Conservation (phyloP, 1,139 yeast species). For the Saccharomyces hybrid region DNA sequence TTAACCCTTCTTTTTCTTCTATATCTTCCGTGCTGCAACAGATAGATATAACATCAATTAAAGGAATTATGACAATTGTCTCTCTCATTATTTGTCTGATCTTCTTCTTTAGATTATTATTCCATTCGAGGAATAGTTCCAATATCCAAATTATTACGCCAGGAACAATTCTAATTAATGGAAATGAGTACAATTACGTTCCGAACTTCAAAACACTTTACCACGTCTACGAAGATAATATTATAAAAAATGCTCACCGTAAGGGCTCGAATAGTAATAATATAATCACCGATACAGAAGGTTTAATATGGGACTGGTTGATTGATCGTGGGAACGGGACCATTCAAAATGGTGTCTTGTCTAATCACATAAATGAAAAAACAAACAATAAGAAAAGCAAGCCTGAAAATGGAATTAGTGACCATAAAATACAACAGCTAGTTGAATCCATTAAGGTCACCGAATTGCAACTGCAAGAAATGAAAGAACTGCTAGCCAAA, state of each 20-base stretch:
- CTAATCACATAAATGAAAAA: conserved; percentile 6
- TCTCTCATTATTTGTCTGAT: conserved; percentile 7
- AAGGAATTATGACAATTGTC: conserved; percentile 12
- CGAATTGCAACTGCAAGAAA: conserved; percentile 41
- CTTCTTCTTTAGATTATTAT: conserved; percentile 13
- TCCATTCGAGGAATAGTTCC: conserved; percentile 12
- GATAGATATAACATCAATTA: conserved; percentile 21
- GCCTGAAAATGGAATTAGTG: conserved; percentile 8
- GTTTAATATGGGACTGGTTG: conserved; percentile 76
- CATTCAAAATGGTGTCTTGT: conserved; percentile 10
- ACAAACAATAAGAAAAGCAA: conserved; percentile 2
- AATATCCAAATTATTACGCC: conserved; percentile 14
- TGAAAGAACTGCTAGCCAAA: conserved; percentile 25
- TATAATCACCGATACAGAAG: conserved; percentile 42
- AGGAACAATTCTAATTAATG: conserved; percentile 33
- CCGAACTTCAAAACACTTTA: conserved; percentile 41
- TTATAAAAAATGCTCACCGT: conserved; percentile 22
- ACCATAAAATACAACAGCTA: conserved; percentile 39
- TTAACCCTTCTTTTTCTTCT: neutral
- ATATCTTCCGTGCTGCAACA: conserved; percentile 7
- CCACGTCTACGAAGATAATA: conserved; percentile 34
- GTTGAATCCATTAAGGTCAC: conserved; percentile 49
- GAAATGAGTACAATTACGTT: conserved; percentile 39
- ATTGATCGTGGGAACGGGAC: conserved; percentile 41
- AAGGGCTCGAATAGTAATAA: conserved; percentile 7